Evolutionary conservation across 495 filamentous ascomycete genomes (phyloP), one percentile per base, ranked within the genome.

Genomic region (Haplographium delicatum): DNA sequence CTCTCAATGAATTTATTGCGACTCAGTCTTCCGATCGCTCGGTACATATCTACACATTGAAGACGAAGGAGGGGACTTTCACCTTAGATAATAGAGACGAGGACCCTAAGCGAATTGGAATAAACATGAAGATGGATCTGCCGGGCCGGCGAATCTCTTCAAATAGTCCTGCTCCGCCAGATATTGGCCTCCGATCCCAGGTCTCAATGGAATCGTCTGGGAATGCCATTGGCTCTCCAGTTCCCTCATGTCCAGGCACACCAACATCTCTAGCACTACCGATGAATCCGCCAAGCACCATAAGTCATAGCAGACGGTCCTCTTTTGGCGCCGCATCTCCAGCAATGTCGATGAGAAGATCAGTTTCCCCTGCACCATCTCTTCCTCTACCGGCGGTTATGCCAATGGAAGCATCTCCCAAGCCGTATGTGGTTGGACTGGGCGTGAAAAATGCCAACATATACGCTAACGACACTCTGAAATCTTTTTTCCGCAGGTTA

Each of bases 21-120:
- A 99, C 93, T 18, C 93, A 99, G 64, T 97, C 93, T 2, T 99
- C 93, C 1, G 93, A 99, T 68, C 84, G 93, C 60, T 95, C 93
- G 1, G 91, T 96, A 16, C 93, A 99, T 68, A 91, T 99, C 56
- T 97, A 97, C 68, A 90, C 82, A 11, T 70, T 99, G 54, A 95
- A 88, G 69, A 95, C 89, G 4, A 97, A 97, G 58, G 93, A 99
- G 64, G 93, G 94, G 19, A 89, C 93, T 54, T 96, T 95, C 64
- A 87, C 89, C 0, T 73, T 99, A 41, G 67, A 71, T 33, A 68
- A 62, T 48, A 61, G 72, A 33, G 65, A 73, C 5, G 66, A 71
- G 20, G 62, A 61, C 41, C 64, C 70, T 10, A 65, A 71, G 7
- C 74, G 70, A 53, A 56, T 80, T 34, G 74, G 73, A 16, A 75